Evolutionary conservation across 2,329 filamentous ascomycete species (phyloP).

Genomic region (Gaeumannomyces sp.): DNA sequence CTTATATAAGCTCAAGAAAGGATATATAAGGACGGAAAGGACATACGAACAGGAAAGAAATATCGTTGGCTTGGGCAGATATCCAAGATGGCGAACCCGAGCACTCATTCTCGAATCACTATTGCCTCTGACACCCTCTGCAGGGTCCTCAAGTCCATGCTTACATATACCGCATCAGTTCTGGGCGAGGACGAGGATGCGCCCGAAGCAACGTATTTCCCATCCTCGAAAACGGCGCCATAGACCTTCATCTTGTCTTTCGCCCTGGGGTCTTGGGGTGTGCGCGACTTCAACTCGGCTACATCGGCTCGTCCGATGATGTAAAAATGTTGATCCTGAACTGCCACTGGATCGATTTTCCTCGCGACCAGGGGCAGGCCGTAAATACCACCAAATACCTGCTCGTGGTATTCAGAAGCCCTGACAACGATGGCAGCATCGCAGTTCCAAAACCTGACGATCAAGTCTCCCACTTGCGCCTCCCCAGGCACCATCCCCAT

Average conservation of each 20-base stretch:
- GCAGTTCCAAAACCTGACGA: conserved; percentile 18
- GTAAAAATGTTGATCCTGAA: background rate
- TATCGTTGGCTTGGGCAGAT: too few species aligned
- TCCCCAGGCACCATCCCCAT: conserved; percentile 14
- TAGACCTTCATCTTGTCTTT: conserved; percentile 2
- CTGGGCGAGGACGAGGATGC: background rate
- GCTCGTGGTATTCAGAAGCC: background rate
- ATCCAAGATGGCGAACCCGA: too few species aligned
- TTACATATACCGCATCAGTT: conserved; percentile 1
- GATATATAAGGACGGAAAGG: too few species aligned
- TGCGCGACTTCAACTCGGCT: background rate
- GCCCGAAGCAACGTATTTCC: background rate
- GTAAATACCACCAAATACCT: too few species aligned
- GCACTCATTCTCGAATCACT: background rate
- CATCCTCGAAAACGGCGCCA: background rate
- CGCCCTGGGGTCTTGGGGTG: background rate
- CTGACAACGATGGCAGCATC: conserved; percentile 15
- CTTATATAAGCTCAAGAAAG: too few species aligned
- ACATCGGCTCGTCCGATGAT: conserved; percentile 15
- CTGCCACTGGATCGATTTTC: background rate
- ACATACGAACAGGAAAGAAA: too few species aligned
- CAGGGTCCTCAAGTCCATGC: conserved; percentile 10
- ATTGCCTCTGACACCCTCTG: conserved; percentile 10
- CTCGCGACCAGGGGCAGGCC: too few species aligned
- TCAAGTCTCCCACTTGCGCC: conserved; percentile 12